These are phyloP conservation scores for Austroboletus novae-zelandiae DNA, from an alignment of 1,284 basidiomycete genomes.

Conservation along the genomic window DNA sequence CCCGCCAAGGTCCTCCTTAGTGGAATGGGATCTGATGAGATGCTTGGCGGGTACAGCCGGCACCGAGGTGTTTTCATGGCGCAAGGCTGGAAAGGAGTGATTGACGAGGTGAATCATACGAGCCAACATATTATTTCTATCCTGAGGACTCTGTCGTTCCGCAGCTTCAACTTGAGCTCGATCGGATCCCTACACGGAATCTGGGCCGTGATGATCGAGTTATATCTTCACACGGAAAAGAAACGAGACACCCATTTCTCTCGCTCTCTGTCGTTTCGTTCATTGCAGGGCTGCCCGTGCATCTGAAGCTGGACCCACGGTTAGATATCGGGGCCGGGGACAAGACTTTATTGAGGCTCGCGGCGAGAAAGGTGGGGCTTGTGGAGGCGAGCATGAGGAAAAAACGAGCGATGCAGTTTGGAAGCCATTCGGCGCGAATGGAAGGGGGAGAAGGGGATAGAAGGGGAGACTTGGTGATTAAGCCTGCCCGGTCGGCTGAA, in stretches of 20 bases:
- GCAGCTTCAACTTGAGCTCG: slow-evolving; percentile 92
- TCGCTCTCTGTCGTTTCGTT: slow-evolving; percentile 76
- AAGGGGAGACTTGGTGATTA: slow-evolving; percentile 46
- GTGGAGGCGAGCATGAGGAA: slow-evolving; percentile 67
- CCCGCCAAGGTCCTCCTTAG: slow-evolving; percentile 83
- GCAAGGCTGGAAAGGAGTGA: slow-evolving; percentile 70
- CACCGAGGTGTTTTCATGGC: slow-evolving; percentile 76
- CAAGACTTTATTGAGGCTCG: slow-evolving; percentile 79
- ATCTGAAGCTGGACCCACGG: slow-evolving; percentile 78
- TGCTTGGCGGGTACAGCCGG: slow-evolving; percentile 91
- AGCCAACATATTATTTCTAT: not conserved
- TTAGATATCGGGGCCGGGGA: slow-evolving; percentile 75
- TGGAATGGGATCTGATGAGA: slow-evolving; percentile 93
- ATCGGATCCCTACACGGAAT: slow-evolving; percentile 87
- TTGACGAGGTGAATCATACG: slow-evolving; percentile 64
- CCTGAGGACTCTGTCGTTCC: not conserved
- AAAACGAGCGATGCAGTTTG: slow-evolving; percentile 98
- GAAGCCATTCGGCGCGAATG: slow-evolving; percentile 90
- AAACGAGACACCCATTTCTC: slow-evolving; percentile 89
- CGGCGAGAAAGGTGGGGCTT: slow-evolving; percentile 67
- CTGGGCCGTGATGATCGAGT: slow-evolving; percentile 93
- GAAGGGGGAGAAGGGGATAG: slow-evolving; percentile 52
- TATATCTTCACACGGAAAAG: slow-evolving; percentile 85
- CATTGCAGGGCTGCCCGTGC: slow-evolving; percentile 72
- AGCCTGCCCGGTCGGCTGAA: not conserved